A percentile compares a stretch with the other conserved stretches of the same genome.
Evolutionary conservation across 352 stramenopile genomes (phyloP).

Genomic region (Globisporangium nodosum): DNA sequence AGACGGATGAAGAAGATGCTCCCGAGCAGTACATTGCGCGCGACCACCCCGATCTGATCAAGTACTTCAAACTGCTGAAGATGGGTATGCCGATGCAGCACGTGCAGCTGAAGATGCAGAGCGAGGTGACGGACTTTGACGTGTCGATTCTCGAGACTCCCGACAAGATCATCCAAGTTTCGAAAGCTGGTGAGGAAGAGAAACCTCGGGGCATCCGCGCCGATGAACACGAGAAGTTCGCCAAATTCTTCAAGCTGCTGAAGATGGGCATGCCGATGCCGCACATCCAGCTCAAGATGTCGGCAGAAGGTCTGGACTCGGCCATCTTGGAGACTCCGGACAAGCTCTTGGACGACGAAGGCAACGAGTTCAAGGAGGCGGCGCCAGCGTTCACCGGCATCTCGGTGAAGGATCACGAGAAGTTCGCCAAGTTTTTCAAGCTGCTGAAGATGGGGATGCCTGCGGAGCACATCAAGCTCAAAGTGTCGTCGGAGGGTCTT

Average conservation of each 20-base stretch:
- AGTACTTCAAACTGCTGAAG: slow-evolving; percentile 80
- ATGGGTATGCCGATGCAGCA: slow-evolving; percentile 92
- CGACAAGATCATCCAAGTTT: slow-evolving; percentile 23
- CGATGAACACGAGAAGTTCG: slow-evolving; percentile 88
- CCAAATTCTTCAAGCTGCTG: slow-evolving; percentile 94
- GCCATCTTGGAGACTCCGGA: slow-evolving; percentile 53
- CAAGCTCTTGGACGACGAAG: slow-evolving; percentile 42
- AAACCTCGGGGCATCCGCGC: slow-evolving; percentile 32
- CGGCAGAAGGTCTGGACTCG: slow-evolving; percentile 50
- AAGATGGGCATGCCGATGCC: slow-evolving; percentile 85
- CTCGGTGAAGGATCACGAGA: slow-evolving; percentile 71
- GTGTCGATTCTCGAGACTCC: slow-evolving; percentile 75
- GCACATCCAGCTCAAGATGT: slow-evolving; percentile 88
- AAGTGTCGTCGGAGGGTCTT: slow-evolving; percentile 77
- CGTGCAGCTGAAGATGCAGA: slow-evolving; percentile 92
- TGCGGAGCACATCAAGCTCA: slow-evolving; percentile 69
- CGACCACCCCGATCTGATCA: slow-evolving; percentile 63
- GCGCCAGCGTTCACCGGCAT: too few species aligned
- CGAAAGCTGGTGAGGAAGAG: neutral
- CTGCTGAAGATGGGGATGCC: slow-evolving; percentile 20
- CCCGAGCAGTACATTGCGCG: slow-evolving; percentile 29
- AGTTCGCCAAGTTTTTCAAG: slow-evolving; percentile 66
- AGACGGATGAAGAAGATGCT: slow-evolving; percentile 58
- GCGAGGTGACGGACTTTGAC: slow-evolving; percentile 78
- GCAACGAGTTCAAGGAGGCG: slow-evolving; percentile 30